Evolutionary conservation across 208 protist species (phyloP).

Genomic region (Wallacemonas rigidus): DNA sequence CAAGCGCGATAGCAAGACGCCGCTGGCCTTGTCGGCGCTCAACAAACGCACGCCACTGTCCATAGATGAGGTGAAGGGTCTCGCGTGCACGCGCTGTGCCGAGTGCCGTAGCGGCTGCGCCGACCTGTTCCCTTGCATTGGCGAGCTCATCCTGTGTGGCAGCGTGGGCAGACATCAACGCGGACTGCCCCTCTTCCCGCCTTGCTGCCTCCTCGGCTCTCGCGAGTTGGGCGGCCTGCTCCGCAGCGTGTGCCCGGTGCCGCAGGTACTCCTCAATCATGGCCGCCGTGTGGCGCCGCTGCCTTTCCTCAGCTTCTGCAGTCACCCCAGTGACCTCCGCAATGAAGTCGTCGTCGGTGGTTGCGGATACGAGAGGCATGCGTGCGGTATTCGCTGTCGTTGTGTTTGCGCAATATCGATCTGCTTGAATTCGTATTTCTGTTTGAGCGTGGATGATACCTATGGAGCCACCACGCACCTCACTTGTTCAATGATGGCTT

Average conservation of each 20-base stretch:
- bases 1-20: conserved; percentile 14
- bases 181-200: neutral
- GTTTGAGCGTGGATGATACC: neutral
- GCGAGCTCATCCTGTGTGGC: neutral
- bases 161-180: neutral
- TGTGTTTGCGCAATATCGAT: neutral
- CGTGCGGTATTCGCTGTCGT: neutral
- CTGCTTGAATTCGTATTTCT: neutral
- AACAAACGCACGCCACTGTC: conserved; percentile 35
- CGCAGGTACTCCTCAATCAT: conserved; percentile 76
- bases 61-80: conserved; percentile 22
- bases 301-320: conserved; percentile 12
- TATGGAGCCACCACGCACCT: too few species aligned
- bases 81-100: neutral
- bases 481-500: too few species aligned
- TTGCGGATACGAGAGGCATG: conserved; percentile 48
- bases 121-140: conserved; percentile 11
- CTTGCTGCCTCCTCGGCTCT: conserved; percentile 5
- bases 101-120: conserved; percentile 6
- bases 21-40: conserved; percentile 26
- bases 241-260: conserved; percentile 26
- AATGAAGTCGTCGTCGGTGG: conserved; percentile 53
- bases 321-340: conserved; percentile 39
- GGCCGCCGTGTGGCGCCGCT: conserved; percentile 32
- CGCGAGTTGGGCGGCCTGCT: conserved; percentile 7